phyloP scores from a whole-genome alignment of 1,139 yeast genomes.

The Tardiomyces digboiensis region DNA sequence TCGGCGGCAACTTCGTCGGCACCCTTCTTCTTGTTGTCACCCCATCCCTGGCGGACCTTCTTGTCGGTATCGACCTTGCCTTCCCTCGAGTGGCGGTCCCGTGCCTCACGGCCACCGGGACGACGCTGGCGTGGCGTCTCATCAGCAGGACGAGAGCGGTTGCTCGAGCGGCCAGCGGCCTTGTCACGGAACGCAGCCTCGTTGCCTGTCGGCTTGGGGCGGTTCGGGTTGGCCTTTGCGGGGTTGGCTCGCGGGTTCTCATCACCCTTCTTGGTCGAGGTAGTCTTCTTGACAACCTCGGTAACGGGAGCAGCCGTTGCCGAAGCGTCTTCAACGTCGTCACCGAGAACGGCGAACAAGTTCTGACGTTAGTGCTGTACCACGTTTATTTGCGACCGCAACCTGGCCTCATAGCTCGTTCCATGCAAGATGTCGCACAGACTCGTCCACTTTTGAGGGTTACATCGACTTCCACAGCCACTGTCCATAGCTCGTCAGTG shows the following conservation, averaged over 20 bases:
- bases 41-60: slow-evolving; percentile 83
- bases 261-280: slow-evolving; percentile 86
- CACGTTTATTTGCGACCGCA: too few relatives aligned
- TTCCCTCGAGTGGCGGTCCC: slow-evolving; percentile 74
- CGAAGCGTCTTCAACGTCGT: slow-evolving; percentile 7
- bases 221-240: slow-evolving; percentile 27
- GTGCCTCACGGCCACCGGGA: slow-evolving; percentile 29
- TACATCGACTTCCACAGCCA: too few relatives aligned
- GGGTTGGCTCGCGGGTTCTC: slow-evolving; percentile 80
- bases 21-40: slow-evolving; percentile 49
- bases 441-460: too few relatives aligned
- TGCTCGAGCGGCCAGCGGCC: slow-evolving; percentile 51
- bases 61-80: slow-evolving; percentile 79
- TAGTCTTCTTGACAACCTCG: slow-evolving; percentile 62
- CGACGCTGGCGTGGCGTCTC: slow-evolving; percentile 46
- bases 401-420: too few relatives aligned
- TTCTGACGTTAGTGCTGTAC: slow-evolving; percentile 7
- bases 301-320: slow-evolving; percentile 9
- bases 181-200: slow-evolving; percentile 82
- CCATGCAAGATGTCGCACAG: too few relatives aligned
- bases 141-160: slow-evolving; percentile 38
- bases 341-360: slow-evolving; percentile 14
- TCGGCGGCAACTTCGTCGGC: slow-evolving; percentile 59
- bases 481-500: too few relatives aligned
- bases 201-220: slow-evolving; percentile 61